Base-by-base conservation (phyloP, 257 asterid species). In the Perilla frutescens region DNA sequence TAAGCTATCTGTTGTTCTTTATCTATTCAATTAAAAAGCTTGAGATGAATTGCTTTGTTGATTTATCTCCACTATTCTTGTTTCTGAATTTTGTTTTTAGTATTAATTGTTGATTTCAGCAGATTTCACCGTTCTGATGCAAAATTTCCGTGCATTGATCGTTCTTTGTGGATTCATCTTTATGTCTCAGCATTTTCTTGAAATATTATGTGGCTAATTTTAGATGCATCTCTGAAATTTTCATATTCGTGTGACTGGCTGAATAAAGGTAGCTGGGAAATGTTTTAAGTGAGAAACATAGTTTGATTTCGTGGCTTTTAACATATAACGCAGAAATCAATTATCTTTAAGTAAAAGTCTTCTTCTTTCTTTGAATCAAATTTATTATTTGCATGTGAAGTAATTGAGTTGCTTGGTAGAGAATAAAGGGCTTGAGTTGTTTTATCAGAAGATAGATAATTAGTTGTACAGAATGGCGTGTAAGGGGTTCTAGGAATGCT, bases 401-500 rank as follows among this genome's bases (percentile, higher is more conserved):
- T 69, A 43, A 62, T 62, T 41, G 61, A 26, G 37, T 62, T 62
- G 57, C 39, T 58, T 71, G 57, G 63, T 74, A 71, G 77, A 77
- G 34, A 64, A 39, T 31, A 13, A 11, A 53, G 76, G 72, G 64
- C 56, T 71, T 77, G 55, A 62, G 61, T 69, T 69, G 57, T 2
- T 56, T 51, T 48, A 48, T 34, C 7, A 8, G 60, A 39, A 61
- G 53, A 45, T 12, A 36, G 20, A 44, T 60, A 61, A 49, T 53
- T 77, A 12, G 55, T 47, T 26, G 71, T 55, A 44, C 62, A 81
- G 62, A 77, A 92, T 93, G 98, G 96, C 91, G 76, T 93, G 98
- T 81, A 87, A 80, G 77, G 98, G 98, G 7, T 87, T 83, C 54
- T 90, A 89, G 79, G 95, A 87, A 81, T 92, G 94, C 82, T 76